Conservation (phyloP, 1,284 basidiomycete species). For the Trichosporon sp. region DNA sequence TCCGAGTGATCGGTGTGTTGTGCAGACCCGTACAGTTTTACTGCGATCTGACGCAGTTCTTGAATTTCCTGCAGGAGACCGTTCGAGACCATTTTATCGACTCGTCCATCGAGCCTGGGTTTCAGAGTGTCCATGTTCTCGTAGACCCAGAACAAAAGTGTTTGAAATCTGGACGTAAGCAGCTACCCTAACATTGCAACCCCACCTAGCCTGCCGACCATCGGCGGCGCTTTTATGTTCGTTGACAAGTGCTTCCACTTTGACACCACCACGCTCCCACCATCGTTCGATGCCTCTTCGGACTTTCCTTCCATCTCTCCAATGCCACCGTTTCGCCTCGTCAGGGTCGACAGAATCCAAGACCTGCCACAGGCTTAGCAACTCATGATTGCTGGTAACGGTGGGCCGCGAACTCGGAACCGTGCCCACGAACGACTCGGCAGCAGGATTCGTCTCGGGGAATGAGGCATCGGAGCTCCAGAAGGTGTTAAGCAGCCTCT, state of each 20-base stretch:
- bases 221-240: neutral
- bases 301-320: conserved; percentile 89
- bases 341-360: conserved; percentile 71
- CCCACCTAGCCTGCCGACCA: neutral
- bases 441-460: conserved; percentile 29
- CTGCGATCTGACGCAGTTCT: conserved; percentile 58
- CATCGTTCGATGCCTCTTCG: conserved; percentile 78
- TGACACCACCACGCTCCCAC: conserved; percentile 38
- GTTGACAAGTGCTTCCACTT: neutral
- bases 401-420: neutral
- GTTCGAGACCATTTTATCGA: conserved; percentile 87
- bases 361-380: conserved; percentile 67
- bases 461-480: conserved; percentile 44
- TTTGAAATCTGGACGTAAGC: conserved; percentile 65
- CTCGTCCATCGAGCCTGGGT: conserved; percentile 72
- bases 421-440: conserved; percentile 39
- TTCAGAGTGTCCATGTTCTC: conserved; percentile 69
- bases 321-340: conserved; percentile 88
- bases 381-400: conserved; percentile 39
- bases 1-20: conserved; percentile 50
- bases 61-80: conserved; percentile 84
- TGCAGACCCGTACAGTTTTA: conserved; percentile 44
- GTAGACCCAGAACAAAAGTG: conserved; percentile 90
- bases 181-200: neutral
- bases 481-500: conserved; percentile 47